These are phyloP conservation scores for Phaeotremella skinneri DNA, from an alignment of 768 basidiomycete species.

Conservation along the genomic window DNA sequence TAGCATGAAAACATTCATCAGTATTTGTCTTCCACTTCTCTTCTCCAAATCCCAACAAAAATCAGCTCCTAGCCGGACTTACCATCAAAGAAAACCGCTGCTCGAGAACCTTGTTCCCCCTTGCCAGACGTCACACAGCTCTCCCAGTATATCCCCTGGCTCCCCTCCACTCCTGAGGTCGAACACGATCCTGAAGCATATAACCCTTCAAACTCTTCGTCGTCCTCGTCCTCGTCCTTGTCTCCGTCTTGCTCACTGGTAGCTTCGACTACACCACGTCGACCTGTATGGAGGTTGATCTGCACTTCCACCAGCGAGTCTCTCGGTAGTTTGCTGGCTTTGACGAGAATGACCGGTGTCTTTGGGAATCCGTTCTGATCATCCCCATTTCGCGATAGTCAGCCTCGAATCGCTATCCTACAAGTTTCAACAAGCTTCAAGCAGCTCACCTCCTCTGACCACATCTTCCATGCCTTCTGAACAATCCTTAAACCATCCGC, in stretches of 20 bases:
- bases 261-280: constrained; percentile 8
- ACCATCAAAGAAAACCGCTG: constrained; percentile 19
- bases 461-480: constrained; percentile 30
- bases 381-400: constrained; percentile 1
- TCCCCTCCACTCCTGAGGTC: not conserved
- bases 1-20: constrained; percentile 13
- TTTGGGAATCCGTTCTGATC: constrained; percentile 28
- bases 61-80: constrained; percentile 1
- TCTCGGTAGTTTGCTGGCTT: constrained; percentile 50
- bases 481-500: constrained; percentile 22
- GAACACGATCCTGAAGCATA: constrained; percentile 4
- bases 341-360: constrained; percentile 44
- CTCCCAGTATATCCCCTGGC: constrained; percentile 24
- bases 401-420: too few species aligned
- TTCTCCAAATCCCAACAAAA: not conserved
- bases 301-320: constrained; percentile 54
- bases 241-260: constrained; percentile 9
- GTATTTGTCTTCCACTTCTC: constrained; percentile 6
- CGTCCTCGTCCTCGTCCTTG: constrained; percentile 34
- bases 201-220: constrained; percentile 24
- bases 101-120: constrained; percentile 16
- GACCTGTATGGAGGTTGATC: constrained; percentile 49
- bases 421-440: not conserved
- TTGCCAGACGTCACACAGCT: constrained; percentile 12
- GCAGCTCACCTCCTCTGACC: constrained; percentile 38